Evolutionary conservation across 2,329 filamentous ascomycete species (phyloP), one percentile per base, ranked within the genome.

Genomic region (Ascocoryne sarcoides): DNA sequence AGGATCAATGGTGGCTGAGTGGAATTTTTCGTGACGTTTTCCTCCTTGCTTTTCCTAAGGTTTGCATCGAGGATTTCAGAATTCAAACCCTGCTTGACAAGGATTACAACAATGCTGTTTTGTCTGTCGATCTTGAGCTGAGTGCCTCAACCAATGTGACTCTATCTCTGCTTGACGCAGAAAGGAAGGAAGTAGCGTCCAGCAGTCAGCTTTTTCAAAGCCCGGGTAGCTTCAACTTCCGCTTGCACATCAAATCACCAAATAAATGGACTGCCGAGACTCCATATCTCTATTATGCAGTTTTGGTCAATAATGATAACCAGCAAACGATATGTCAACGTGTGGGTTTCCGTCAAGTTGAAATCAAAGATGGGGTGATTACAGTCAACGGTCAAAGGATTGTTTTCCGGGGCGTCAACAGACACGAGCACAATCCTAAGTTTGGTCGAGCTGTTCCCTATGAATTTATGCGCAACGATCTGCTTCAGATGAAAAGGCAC

Each of bases 381-480:
- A 65, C 66, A 19, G 75, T 83, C 49, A 83, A 83, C 40, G 78
- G 79, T 3, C 64, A 66, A 15, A 64, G 71, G 2, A 67, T 84
- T 36, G 66, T 73, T 2, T 67, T 84, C 48, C 69, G 73, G 19
- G 79, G 79, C 14, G 73, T 76, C 10, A 84, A 84, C 56, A 65
- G 79, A n/a, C 81, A 84, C 52, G 81, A 85, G 42, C 79, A 85
- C 51, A 78, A 84, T 51, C 76, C 77, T 1, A 59, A 62, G 10
- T 63, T 63, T 21, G 72, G 72, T 5, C 66, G 72, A 8, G 62
- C 70, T 2, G 68, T 76, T 2, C 69, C 70, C 0, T 57, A 65
- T n/a, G 65, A 70, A 0, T 71, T 66, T 46, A 68, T 68, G 4
- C 65, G 66, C 32, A 57, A 62, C 16, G 73, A 76, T 46, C 59